Evolutionary conservation across 202 grass and related monocot genomes (phyloP).

Genomic region (Hordeum pubiflorum): DNA sequence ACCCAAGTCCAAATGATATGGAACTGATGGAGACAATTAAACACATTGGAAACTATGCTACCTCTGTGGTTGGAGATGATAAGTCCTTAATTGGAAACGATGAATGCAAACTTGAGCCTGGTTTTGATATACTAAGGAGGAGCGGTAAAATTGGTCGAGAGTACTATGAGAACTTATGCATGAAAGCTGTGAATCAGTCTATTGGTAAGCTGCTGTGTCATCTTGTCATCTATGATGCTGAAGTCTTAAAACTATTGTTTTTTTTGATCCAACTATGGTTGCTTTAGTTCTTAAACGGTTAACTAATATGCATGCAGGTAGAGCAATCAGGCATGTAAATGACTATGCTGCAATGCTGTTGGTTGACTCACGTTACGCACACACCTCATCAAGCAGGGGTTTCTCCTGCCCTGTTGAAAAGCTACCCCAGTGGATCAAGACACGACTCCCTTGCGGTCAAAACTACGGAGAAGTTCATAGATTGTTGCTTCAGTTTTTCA

Average conservation of each 20-base stretch:
- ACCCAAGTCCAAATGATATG: slow-evolving; percentile 80
- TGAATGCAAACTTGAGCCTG: slow-evolving; percentile 45
- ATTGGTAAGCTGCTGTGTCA: slow-evolving; percentile 50
- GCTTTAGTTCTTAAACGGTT: neutral
- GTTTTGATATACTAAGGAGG: slow-evolving; percentile 58
- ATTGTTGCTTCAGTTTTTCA: slow-evolving; percentile 70
- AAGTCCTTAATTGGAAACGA: slow-evolving; percentile 26
- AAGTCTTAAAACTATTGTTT: neutral
- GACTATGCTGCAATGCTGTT: slow-evolving; percentile 93
- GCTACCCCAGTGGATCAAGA: slow-evolving; percentile 86
- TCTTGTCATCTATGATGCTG: neutral
- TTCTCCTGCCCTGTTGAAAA: slow-evolving; percentile 54
- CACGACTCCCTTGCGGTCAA: slow-evolving; percentile 47
- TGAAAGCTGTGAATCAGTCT: slow-evolving; percentile 98
- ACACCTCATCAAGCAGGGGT: slow-evolving; percentile 28
- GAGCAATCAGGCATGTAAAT: slow-evolving; percentile 94
- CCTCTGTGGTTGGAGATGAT: slow-evolving; percentile 3
- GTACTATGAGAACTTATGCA: slow-evolving; percentile 93
- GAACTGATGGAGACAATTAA: slow-evolving; percentile 88
- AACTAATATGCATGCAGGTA: slow-evolving; percentile 50
- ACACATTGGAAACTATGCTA: slow-evolving; percentile 61
- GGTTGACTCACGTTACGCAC: slow-evolving; percentile 66
- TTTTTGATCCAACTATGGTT: neutral
- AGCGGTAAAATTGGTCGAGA: slow-evolving; percentile 69
- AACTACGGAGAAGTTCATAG: slow-evolving; percentile 80